phyloP scores from a whole-genome alignment of 371 early-diverging fungal species.

The Conidiobolus coronatus region DNA sequence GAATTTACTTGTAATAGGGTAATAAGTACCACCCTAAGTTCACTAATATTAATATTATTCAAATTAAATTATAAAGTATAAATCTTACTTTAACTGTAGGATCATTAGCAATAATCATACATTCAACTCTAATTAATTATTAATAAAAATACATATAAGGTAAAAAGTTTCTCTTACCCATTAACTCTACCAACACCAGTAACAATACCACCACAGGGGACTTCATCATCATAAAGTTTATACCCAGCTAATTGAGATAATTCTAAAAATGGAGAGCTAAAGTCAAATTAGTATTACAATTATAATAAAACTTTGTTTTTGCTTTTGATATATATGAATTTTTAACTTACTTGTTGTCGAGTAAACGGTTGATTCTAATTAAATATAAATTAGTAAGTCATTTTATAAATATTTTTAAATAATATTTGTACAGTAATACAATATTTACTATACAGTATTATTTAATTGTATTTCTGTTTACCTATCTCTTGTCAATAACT shows the following conservation, averaged over 20 bases:
- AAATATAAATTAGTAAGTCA: background rate
- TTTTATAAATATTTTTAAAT: background rate
- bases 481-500: conserved; percentile 88
- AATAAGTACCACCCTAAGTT: conserved; percentile 85
- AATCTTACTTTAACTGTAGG: conserved; percentile 58
- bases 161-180: conserved; percentile 44
- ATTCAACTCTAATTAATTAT: conserved; percentile 36
- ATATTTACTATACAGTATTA: too few relatives aligned
- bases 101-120: conserved; percentile 93
- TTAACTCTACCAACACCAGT: conserved; percentile 90
- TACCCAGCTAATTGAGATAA: conserved; percentile 86
- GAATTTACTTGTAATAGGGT: conserved; percentile 58
- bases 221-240: conserved; percentile 67
- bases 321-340: background rate
- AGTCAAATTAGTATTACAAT: too few relatives aligned
- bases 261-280: conserved; percentile 80
- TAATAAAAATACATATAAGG: background rate
- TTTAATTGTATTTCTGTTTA: too few relatives aligned
- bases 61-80: background rate
- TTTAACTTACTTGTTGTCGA: conserved; percentile 54
- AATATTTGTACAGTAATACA: background rate
- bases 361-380: conserved; percentile 44
- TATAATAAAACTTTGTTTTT: conserved; percentile 1
- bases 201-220: conserved; percentile 84
- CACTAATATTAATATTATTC: background rate